A percentile compares a stretch with the other conserved stretches of the same genome.
Conservation (phyloP, 2,329 filamentous ascomycete species). For the Saccharata proteae region DNA sequence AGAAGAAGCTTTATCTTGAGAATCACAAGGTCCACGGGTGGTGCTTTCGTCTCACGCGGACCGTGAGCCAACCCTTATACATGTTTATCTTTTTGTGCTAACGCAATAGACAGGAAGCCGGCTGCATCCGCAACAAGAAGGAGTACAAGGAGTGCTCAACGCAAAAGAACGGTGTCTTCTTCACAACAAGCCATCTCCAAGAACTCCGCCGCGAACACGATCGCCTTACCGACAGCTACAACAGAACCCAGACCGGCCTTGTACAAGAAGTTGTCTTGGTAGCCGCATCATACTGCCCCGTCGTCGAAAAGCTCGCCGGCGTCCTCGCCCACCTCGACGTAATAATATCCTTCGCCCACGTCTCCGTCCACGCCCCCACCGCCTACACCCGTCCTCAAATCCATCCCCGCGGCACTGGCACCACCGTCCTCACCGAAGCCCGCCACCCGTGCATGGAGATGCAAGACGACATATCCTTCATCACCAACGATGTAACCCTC, state of each 20-base stretch:
- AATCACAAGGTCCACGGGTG: constrained; percentile 93
- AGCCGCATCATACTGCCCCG: constrained; percentile 86
- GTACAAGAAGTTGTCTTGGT: constrained; percentile 89
- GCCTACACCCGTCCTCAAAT: constrained; percentile 87
- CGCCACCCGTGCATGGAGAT: constrained; percentile 97
- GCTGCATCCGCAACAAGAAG: constrained; percentile 83
- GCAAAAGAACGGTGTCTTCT: constrained; percentile 98
- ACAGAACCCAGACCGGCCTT: constrained; percentile 80
- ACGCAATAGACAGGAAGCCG: constrained; percentile 49
- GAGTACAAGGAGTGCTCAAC: constrained; percentile 91
- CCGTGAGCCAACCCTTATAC: no score
- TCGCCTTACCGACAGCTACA: constrained; percentile 87
- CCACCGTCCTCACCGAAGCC: constrained; percentile 82
- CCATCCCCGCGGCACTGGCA: constrained; percentile 74
- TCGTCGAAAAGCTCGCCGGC: constrained; percentile 77
- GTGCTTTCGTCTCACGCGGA: constrained; percentile 88
- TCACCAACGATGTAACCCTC: constrained; percentile 89
- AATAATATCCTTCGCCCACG: constrained; percentile 85
- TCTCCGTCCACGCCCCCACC: constrained; percentile 82
- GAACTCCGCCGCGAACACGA: constrained; percentile 81
- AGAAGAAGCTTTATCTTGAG: constrained; percentile 97
- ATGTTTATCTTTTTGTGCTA: constrained; percentile 7
- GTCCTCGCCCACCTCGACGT: constrained; percentile 91
- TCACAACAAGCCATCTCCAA: constrained; percentile 76
- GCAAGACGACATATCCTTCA: constrained; percentile 97